phyloP scores from a whole-genome alignment of 257 asterid genomes.

The Solanum pinnatisectum region DNA sequence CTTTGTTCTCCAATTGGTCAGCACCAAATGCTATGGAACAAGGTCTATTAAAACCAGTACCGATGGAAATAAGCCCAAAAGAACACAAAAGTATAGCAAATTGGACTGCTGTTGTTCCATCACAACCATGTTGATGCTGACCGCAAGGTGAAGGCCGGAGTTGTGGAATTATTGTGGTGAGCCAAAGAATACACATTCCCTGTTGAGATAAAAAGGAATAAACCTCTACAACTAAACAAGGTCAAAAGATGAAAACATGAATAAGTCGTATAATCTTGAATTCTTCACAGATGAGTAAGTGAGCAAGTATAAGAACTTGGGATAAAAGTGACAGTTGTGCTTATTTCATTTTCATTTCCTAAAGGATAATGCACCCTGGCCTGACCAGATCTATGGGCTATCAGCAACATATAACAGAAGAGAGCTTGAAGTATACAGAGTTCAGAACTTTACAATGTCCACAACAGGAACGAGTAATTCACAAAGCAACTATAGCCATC shows the following conservation, averaged over 20 bases:
- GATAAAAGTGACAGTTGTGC: neutral
- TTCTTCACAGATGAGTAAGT: neutral
- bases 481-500: neutral
- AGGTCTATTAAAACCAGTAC: slow-evolving; percentile 12
- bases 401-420: neutral
- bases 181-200: slow-evolving; percentile 5
- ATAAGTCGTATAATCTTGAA: neutral
- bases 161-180: neutral
- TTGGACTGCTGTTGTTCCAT: neutral
- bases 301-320: neutral
- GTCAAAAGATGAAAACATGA: neutral
- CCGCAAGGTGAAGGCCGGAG: slow-evolving; percentile 1
- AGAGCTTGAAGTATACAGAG: neutral
- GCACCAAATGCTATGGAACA: slow-evolving; percentile 12
- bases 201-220: neutral
- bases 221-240: neutral
- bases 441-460: neutral
- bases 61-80: neutral
- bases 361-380: neutral
- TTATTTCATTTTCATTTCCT: neutral
- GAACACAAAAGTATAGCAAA: neutral
- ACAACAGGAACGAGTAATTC: neutral
- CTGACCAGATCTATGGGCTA: neutral
- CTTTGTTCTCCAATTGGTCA: neutral
- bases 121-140: neutral